phyloP scores from a whole-genome alignment of 805 yeast genomes.

The Teunomyces stri region DNA sequence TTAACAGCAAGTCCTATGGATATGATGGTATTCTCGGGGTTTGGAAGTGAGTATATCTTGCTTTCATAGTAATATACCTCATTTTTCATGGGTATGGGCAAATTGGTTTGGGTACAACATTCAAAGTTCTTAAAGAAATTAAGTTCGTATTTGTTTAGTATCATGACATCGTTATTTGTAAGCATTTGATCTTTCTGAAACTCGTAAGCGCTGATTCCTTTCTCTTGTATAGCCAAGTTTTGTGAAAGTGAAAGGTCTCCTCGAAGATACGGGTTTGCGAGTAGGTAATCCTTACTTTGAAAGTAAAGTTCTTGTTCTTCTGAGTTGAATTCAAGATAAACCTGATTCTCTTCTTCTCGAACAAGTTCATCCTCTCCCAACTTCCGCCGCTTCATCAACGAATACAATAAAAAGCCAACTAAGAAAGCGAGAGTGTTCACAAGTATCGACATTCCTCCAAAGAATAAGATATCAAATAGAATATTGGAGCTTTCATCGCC shows the following conservation, averaged over 20 bases:
- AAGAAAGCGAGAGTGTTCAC: background rate
- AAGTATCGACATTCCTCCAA: background rate
- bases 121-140: slow-evolving; percentile 58
- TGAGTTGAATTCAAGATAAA: slow-evolving; percentile 58
- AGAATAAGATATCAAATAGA: background rate
- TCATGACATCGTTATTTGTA: slow-evolving; percentile 54
- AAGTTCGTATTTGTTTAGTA: slow-evolving; percentile 64
- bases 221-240: slow-evolving; percentile 70
- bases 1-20: slow-evolving; percentile 79
- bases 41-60: slow-evolving; percentile 70
- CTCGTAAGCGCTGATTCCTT: slow-evolving; percentile 89
- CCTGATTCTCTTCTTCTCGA: slow-evolving; percentile 57
- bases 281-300: slow-evolving; percentile 54
- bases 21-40: slow-evolving; percentile 52
- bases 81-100: slow-evolving; percentile 79
- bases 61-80: slow-evolving; percentile 89
- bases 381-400: slow-evolving; percentile 3
- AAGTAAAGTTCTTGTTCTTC: slow-evolving; percentile 69
- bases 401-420: slow-evolving; percentile 1
- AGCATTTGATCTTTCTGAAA: slow-evolving; percentile 60
- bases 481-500: background rate
- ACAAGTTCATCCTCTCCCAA: slow-evolving; percentile 52
- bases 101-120: slow-evolving; percentile 71
- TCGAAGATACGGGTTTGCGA: slow-evolving; percentile 29
- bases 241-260: slow-evolving; percentile 58